Evolutionary conservation across 306 rosid genomes (phyloP).

Genomic region (Trifolium subterraneum): DNA sequence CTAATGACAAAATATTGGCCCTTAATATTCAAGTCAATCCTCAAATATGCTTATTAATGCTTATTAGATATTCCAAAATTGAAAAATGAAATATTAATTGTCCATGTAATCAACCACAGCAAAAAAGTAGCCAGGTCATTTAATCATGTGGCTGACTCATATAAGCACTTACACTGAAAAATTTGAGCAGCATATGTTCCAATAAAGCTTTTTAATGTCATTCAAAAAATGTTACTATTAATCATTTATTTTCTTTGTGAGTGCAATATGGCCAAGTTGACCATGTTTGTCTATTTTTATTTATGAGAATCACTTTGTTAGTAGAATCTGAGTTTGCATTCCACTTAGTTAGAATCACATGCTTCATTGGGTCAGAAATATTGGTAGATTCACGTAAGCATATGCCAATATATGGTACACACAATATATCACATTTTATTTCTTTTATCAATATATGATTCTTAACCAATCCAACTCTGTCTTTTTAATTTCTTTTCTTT

Average conservation of each 20-base stretch:
- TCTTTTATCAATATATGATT: constrained; percentile 31
- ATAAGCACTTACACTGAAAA: constrained; percentile 53
- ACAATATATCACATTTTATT: constrained; percentile 32
- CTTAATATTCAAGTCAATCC: background rate
- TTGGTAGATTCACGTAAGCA: constrained; percentile 52
- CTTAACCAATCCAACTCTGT: constrained; percentile 38
- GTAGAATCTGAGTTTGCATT: constrained; percentile 85
- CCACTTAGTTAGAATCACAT: constrained; percentile 71
- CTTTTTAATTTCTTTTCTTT: constrained; percentile 35
- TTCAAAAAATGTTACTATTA: constrained; percentile 5
- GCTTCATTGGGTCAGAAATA: constrained; percentile 56
- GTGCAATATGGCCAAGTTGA: constrained; percentile 69
- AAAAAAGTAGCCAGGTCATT: constrained; percentile 42
- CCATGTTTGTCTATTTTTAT: constrained; percentile 29
- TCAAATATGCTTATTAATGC: constrained; percentile 3
- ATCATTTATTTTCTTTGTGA: constrained; percentile 41
- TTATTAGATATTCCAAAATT: constrained; percentile 37
- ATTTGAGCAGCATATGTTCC: constrained; percentile 36
- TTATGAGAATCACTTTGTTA: constrained; percentile 49
- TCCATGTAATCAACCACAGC: constrained; percentile 6
- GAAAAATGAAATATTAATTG: constrained; percentile 32
- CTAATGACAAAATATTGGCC: background rate
- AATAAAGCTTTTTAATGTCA: constrained; percentile 23
- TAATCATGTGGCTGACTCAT: constrained; percentile 66
- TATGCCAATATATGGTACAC: constrained; percentile 42